A percentile compares a stretch with the other conserved stretches of the same genome.
phyloP scores from a whole-genome alignment of 1,284 basidiomycete genomes.

The Peniophora sp. region DNA sequence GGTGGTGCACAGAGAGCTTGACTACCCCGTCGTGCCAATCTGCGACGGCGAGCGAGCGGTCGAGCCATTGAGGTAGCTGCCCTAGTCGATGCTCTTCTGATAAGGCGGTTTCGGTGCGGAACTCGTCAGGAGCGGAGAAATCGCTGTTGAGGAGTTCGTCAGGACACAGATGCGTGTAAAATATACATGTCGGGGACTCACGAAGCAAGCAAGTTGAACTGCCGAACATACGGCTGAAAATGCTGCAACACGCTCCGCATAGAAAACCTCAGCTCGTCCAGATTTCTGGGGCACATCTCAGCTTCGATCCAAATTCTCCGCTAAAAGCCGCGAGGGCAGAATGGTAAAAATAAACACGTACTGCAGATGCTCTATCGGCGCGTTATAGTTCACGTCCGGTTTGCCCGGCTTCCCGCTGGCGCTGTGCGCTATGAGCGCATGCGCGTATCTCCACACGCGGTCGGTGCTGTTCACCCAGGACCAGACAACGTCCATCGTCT shows the following conservation, averaged over 20 bases:
- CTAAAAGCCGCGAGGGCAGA: neutral
- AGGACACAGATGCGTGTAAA: neutral
- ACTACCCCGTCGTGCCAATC: constrained; percentile 16
- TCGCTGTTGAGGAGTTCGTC: neutral
- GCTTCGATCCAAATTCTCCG: neutral
- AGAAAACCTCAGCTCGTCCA: neutral
- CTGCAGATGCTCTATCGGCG: neutral
- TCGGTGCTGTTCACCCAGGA: neutral
- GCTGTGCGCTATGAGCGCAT: neutral
- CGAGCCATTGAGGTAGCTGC: constrained; percentile 18
- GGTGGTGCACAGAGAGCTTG: constrained; percentile 18
- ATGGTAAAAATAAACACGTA: too few species aligned
- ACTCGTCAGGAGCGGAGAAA: neutral
- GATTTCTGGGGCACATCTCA: neutral
- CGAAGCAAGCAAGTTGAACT: neutral
- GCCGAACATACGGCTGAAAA: neutral
- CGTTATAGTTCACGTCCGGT: neutral
- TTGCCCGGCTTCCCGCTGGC: neutral
- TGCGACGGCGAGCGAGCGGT: constrained; percentile 6
- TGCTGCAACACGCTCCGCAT: neutral
- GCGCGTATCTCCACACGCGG: neutral
- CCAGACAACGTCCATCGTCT: neutral
- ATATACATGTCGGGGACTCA: neutral
- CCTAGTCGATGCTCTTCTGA: constrained; percentile 10
- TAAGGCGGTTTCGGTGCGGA: neutral